Evolutionary conservation across 257 asterid species (phyloP).

Genomic region (Solanum sitiens): DNA sequence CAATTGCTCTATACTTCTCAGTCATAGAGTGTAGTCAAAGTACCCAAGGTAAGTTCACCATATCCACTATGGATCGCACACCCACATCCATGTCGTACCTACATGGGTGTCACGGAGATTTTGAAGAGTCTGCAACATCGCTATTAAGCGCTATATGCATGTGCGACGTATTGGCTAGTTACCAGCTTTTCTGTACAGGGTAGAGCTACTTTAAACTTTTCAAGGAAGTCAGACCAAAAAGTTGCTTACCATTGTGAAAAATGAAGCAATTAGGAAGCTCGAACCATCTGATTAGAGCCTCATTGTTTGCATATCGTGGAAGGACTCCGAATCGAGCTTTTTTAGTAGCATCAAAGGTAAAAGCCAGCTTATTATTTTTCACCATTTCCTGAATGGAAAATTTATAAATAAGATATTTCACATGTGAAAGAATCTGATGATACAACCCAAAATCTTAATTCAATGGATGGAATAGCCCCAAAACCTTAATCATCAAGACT

Average conservation of each 20-base stretch:
- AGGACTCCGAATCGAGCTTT: constrained; percentile 93
- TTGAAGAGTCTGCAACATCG: background rate
- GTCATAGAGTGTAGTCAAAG: background rate
- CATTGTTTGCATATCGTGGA: constrained; percentile 83
- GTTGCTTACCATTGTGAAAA: constrained; percentile 82
- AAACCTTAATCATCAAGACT: background rate
- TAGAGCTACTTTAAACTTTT: background rate
- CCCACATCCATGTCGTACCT: background rate
- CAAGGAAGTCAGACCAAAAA: background rate
- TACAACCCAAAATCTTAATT: background rate
- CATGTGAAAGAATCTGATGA: background rate
- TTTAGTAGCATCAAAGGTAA: constrained; percentile 66
- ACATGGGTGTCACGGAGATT: background rate
- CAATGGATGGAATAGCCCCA: background rate
- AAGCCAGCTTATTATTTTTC: constrained; percentile 57
- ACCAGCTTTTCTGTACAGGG: background rate
- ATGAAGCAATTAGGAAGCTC: constrained; percentile 98
- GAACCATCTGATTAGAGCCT: constrained; percentile 78
- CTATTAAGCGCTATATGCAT: background rate
- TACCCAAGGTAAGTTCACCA: background rate
- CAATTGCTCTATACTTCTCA: background rate
- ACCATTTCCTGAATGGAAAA: constrained; percentile 77
- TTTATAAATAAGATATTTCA: background rate
- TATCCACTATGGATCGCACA: background rate
- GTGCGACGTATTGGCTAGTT: background rate